These are phyloP conservation scores for Exophiala phaeomuriformis DNA, from an alignment of 2,329 filamentous ascomycete species.

Conservation along the genomic window DNA sequence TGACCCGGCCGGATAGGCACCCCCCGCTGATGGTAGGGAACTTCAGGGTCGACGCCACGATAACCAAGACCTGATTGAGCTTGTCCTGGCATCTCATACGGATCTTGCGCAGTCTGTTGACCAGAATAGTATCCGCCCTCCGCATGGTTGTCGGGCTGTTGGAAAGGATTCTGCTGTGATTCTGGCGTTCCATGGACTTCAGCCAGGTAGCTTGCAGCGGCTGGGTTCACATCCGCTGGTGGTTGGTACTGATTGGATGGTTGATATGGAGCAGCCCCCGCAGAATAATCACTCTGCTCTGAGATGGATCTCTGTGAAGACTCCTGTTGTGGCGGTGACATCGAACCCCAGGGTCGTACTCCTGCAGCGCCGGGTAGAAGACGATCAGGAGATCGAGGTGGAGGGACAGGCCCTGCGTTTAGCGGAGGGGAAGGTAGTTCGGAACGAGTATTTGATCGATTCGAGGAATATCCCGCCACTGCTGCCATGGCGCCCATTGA, in stretches of 20 bases:
- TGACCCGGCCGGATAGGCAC: constrained; percentile 19
- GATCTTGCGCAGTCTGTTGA: constrained; percentile 9
- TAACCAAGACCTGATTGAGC: constrained; percentile 7
- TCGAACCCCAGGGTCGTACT: constrained; percentile 9
- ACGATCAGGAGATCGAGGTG: constrained; percentile 18
- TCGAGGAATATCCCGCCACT: constrained; percentile 14
- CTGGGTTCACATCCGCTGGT: background rate
- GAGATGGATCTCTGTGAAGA: constrained; percentile 18
- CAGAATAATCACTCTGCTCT: constrained; percentile 21
- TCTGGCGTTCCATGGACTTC: constrained; percentile 11
- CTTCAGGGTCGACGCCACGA: constrained; percentile 17
- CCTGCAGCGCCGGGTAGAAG: constrained; percentile 13
- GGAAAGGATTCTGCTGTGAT: constrained; percentile 9
- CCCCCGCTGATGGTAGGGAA: constrained; percentile 17
- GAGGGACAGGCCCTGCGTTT: constrained; percentile 5
- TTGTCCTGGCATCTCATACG: constrained; percentile 17
- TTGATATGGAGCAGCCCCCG: constrained; percentile 1
- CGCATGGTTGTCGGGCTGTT: constrained; percentile 13
- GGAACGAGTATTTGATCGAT: constrained; percentile 21
- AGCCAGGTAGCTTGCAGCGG: constrained; percentile 5
- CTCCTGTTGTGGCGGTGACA: constrained; percentile 9
- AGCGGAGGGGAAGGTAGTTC: constrained; percentile 21
- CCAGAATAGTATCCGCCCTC: constrained; percentile 8
- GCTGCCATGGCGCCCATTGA: constrained; percentile 18
- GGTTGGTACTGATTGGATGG: background rate